A percentile compares a stretch with the other conserved stretches of the same genome.
These are phyloP conservation scores for Coccinonectria pachysandricola DNA, from an alignment of 2,329 filamentous ascomycete species.

Conservation along the genomic window DNA sequence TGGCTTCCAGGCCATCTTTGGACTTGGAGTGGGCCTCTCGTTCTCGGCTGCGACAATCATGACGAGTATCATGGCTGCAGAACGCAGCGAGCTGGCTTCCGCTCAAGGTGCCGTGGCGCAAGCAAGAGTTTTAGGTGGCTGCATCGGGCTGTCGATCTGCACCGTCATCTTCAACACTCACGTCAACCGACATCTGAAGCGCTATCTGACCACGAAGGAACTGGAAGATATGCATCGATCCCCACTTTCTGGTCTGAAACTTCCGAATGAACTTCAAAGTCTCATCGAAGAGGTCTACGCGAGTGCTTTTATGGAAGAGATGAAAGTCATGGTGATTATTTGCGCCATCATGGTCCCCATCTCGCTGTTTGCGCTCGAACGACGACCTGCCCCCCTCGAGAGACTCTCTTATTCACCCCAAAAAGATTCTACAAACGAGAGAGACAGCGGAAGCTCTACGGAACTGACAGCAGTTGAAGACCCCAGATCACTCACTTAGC, in stretches of 20 bases:
- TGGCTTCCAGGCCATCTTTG: slow-evolving; percentile 45
- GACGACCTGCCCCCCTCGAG: slow-evolving; percentile 27
- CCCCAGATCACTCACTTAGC: slow-evolving; percentile 11
- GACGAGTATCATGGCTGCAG: slow-evolving; percentile 40
- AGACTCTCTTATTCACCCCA: slow-evolving; percentile 20
- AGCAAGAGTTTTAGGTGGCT: slow-evolving; percentile 48
- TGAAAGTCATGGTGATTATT: slow-evolving; percentile 35
- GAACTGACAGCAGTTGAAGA: slow-evolving; percentile 24
- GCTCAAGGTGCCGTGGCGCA: slow-evolving; percentile 52
- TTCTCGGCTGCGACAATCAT: slow-evolving; percentile 49
- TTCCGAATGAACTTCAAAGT: slow-evolving; percentile 23
- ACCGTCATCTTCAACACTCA: slow-evolving; percentile 47
- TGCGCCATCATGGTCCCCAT: slow-evolving; percentile 32
- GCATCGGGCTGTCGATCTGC: slow-evolving; percentile 46
- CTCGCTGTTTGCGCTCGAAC: slow-evolving; percentile 35
- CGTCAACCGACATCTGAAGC: slow-evolving; percentile 27
- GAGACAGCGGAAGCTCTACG: slow-evolving; percentile 28
- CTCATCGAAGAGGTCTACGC: slow-evolving; percentile 33
- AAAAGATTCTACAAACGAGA: slow-evolving; percentile 19
- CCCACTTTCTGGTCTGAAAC: slow-evolving; percentile 27
- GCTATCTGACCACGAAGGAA: slow-evolving; percentile 25
- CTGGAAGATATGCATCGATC: slow-evolving; percentile 34
- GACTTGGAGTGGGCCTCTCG: slow-evolving; percentile 48
- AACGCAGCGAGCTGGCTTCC: slow-evolving; percentile 40
- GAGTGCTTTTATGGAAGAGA: slow-evolving; percentile 34